Evolutionary conservation across 495 filamentous ascomycete genomes (phyloP).

Genomic region (Aspergillus indologenus): DNA sequence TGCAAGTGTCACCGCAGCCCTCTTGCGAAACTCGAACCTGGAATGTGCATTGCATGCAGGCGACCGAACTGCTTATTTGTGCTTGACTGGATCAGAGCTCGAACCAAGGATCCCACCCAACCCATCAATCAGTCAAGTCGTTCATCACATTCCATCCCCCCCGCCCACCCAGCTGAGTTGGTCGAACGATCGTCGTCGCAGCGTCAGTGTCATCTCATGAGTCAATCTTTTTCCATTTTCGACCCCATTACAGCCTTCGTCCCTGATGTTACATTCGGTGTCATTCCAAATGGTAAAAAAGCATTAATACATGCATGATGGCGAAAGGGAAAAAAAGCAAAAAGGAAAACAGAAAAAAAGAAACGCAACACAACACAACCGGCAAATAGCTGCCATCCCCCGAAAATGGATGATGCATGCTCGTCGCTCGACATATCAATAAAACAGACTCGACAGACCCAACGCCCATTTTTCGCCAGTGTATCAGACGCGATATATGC

Average conservation of each 20-base stretch:
- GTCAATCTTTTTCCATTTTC: not conserved
- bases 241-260: not conserved
- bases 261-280: not conserved
- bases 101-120: not conserved
- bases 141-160: not conserved
- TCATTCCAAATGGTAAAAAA: not conserved
- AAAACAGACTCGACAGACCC: constrained; percentile 1
- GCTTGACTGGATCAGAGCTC: not conserved
- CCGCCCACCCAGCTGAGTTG: not conserved
- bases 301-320: not conserved
- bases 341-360: not conserved
- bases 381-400: not conserved
- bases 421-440: not conserved
- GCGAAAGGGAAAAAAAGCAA: not conserved
- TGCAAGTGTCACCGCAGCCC: not conserved
- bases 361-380: not conserved
- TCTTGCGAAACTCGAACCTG: not conserved
- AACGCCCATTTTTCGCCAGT: not conserved
- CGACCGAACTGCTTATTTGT: constrained; percentile 3
- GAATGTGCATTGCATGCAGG: constrained; percentile 1
- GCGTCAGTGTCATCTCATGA: not conserved
- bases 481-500: not conserved
- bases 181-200: not conserved
- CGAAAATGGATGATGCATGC: not conserved
- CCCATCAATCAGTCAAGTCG: no score